Evolutionary conservation across 2,329 filamentous ascomycete species (phyloP), one percentile per base, ranked within the genome.

Genomic region (Ustilaginoidea virens): DNA sequence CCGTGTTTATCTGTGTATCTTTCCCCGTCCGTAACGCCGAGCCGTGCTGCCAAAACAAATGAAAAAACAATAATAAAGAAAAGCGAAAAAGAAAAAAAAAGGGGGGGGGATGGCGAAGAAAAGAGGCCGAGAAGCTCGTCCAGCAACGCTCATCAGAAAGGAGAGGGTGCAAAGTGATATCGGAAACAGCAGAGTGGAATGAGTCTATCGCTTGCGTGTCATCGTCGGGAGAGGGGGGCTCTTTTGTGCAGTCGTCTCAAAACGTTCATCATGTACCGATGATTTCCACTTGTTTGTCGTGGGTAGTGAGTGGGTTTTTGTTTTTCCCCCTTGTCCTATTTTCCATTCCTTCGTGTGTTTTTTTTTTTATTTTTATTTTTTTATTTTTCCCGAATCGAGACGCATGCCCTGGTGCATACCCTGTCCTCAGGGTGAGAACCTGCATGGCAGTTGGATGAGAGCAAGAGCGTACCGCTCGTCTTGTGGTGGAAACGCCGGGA

Each of bases 181-280:
- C 15, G 7, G 23, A 29, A 17, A 25, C 16, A 7, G 14, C 19
- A 23, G 27, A 27, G 31, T 23, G 24, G 23, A n/a, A 20, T 17
- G 11, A 21, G 26, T 33, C 16, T 33, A 33, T 20, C 23, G 17
- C 12, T 26, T 23, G 27, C 23, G 27, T 29, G 14, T 33, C 27
- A 19, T 33, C 31, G 16, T 29, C 19, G 22, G 5, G 17, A 22
- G 18, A 14, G 16, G 23, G 23, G 6, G 25, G n/a, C n/a, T n/a
- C n/a, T n/a, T n/a, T n/a, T n/a, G n/a, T 25, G 7, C 15, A 9
- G 20, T 23, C 16, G 12, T 33, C 31, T 23, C 29, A 23, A 33
- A 20, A 5, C 23, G 12, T 25, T 25, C 21, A 23, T 26, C 23
- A 19, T 33, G 18, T 11, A 14, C 15, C 15, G 15, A n/a, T 17